These are phyloP conservation scores for Neonectria punicea DNA, from an alignment of 2,329 filamentous ascomycete species.

Conservation along the genomic window DNA sequence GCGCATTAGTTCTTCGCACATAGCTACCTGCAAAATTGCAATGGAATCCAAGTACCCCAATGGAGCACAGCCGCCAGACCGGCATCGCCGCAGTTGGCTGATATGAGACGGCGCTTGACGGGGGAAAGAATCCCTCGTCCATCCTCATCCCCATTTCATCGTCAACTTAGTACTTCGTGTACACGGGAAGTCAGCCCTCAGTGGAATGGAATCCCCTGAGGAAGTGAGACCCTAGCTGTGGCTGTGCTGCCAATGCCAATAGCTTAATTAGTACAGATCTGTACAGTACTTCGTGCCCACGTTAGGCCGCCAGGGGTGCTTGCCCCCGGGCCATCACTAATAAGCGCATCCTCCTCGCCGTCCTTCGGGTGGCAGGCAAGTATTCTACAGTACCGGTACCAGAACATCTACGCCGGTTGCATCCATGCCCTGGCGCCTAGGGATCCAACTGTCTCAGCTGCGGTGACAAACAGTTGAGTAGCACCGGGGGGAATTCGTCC, in stretches of 20 bases:
- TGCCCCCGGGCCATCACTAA: not conserved
- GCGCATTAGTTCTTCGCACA: no score
- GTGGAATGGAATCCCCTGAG: not conserved
- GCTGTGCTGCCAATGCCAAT: not conserved
- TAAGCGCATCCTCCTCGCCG: not conserved
- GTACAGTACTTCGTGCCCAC: no score
- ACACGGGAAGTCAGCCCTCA: no score
- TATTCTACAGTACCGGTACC: no score
- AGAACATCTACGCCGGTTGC: no score
- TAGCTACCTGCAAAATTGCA: no score
- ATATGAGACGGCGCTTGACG: not conserved
- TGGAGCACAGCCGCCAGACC: not conserved
- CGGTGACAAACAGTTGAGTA: not conserved
- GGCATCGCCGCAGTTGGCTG: not conserved
- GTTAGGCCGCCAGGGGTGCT: not conserved
- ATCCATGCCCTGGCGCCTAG: no score
- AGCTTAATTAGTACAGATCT: no score
- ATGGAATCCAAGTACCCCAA: not conserved
- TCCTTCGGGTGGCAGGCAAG: not conserved
- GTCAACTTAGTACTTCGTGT: no score
- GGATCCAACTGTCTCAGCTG: conserved; percentile 1
- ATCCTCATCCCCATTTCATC: not conserved
- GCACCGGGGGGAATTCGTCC: not conserved
- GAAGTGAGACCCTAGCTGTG: not conserved
- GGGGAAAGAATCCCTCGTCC: not conserved